Conservation (phyloP, 2,329 filamentous ascomycete genomes). For the Arthrobotrys iridis region DNA sequence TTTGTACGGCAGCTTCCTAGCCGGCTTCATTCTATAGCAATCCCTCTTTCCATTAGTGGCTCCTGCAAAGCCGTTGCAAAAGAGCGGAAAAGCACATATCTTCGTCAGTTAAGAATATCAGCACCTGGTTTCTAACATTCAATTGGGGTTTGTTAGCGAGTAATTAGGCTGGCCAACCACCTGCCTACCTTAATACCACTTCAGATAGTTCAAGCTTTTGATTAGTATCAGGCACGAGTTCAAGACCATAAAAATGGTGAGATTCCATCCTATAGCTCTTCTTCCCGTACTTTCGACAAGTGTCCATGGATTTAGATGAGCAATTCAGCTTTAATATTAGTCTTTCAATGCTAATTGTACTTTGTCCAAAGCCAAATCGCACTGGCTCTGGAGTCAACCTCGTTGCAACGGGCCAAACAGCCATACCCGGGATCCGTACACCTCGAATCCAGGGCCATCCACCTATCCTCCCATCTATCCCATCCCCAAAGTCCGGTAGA, state of each 20-base stretch:
- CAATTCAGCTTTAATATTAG: not conserved
- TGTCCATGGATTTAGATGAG: not conserved
- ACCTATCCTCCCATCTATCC: constrained; percentile 21
- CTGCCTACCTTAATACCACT: not conserved
- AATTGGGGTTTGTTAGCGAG: too few species aligned
- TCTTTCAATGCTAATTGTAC: not conserved
- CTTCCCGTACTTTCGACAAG: constrained; percentile 4
- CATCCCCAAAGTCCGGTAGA: constrained; percentile 14
- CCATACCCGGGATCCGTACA: not conserved
- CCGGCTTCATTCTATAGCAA: too few species aligned
- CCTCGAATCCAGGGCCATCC: not conserved
- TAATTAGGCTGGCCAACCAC: not conserved
- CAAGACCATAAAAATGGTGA: not conserved
- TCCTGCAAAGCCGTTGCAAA: not conserved
- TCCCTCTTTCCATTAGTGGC: too few species aligned
- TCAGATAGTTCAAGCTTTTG: not conserved
- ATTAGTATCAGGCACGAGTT: not conserved
- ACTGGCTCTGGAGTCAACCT: constrained; percentile 1
- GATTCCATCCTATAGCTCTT: not conserved
- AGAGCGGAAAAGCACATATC: not conserved
- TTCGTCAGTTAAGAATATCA: not conserved
- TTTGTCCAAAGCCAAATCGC: not conserved
- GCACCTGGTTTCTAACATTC: not conserved
- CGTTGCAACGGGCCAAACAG: not conserved
- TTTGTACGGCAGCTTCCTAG: too few species aligned